Evolutionary conservation across 2,329 filamentous ascomycete genomes (phyloP).

Genomic region (Monilinia fructigena): DNA sequence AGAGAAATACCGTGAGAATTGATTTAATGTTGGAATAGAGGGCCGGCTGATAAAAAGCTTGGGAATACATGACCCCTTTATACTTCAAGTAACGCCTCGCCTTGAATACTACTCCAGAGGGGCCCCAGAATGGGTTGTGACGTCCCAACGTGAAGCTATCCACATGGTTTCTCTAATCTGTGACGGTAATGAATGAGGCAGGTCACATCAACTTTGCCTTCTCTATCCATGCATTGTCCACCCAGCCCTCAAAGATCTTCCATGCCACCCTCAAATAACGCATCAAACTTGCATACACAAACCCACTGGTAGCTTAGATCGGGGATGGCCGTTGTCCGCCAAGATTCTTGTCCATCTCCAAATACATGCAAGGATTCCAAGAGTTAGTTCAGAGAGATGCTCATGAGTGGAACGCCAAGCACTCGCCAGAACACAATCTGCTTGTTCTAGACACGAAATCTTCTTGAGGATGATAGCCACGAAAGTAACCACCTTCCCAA

Average conservation of each 20-base stretch:
- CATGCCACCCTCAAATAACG: slow-evolving; percentile 7
- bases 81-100: background rate
- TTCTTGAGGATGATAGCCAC: slow-evolving; percentile 2
- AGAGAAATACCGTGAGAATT: background rate
- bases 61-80: slow-evolving; percentile 13
- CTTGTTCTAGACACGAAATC: slow-evolving; percentile 11
- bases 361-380: slow-evolving; percentile 7
- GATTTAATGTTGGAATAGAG: background rate
- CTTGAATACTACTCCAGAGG: background rate
- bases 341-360: background rate
- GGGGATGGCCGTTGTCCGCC: slow-evolving; percentile 15
- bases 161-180: background rate
- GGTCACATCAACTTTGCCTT: slow-evolving; percentile 7
- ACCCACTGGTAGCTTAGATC: slow-evolving; percentile 10
- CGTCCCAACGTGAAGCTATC: slow-evolving; percentile 5
- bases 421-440: slow-evolving; percentile 8
- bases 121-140: background rate
- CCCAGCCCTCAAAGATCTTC: slow-evolving; percentile 7
- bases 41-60: background rate
- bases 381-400: background rate
- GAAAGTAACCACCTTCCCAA: slow-evolving; percentile 19
- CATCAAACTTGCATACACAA: background rate
- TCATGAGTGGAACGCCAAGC: slow-evolving; percentile 23
- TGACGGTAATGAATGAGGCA: slow-evolving; percentile 20
- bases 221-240: background rate